Percentiles rank a stretch among this genome's conserved stretches.
Evolutionary conservation across 106 monocot genomes (phyloP).

Genomic region (Hemerocallis citrina): DNA sequence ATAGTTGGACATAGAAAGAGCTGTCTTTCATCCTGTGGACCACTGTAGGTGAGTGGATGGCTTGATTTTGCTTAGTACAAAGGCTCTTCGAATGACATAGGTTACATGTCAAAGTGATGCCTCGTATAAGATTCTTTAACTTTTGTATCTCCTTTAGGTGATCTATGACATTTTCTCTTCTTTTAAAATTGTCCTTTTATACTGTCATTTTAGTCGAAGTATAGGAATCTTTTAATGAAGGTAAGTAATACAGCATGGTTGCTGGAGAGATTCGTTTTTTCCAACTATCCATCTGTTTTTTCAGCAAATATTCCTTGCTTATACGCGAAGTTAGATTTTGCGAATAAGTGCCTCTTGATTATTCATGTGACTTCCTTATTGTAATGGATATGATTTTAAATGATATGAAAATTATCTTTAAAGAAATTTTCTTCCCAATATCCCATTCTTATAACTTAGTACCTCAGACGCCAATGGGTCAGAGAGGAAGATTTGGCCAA

Average conservation of each 20-base stretch:
- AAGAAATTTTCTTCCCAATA: neutral
- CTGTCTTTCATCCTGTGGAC: too few species aligned
- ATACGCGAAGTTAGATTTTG: neutral
- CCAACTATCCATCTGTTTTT: too few species aligned
- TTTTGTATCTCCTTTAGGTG: neutral
- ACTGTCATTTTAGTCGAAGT: too few species aligned
- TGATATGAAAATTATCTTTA: neutral
- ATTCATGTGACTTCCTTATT: neutral
- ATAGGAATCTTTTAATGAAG: too few species aligned
- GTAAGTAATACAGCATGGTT: too few species aligned
- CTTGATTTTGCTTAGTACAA: neutral
- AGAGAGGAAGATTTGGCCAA: conserved; percentile 97
- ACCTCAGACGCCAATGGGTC: conserved; percentile 88
- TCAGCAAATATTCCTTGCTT: too few species aligned
- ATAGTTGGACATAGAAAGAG: too few species aligned
- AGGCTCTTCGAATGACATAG: neutral
- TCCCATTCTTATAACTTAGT: conserved; percentile 9
- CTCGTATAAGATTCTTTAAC: neutral
- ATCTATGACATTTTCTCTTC: too few species aligned
- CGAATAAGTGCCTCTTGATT: neutral
- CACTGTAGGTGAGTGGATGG: neutral
- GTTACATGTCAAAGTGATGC: neutral
- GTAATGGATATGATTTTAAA: neutral
- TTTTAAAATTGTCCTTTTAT: too few species aligned
- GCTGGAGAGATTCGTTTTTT: too few species aligned